phyloP scores from a whole-genome alignment of 139 green algal species.

The Raphidocelis subcapitata region DNA sequence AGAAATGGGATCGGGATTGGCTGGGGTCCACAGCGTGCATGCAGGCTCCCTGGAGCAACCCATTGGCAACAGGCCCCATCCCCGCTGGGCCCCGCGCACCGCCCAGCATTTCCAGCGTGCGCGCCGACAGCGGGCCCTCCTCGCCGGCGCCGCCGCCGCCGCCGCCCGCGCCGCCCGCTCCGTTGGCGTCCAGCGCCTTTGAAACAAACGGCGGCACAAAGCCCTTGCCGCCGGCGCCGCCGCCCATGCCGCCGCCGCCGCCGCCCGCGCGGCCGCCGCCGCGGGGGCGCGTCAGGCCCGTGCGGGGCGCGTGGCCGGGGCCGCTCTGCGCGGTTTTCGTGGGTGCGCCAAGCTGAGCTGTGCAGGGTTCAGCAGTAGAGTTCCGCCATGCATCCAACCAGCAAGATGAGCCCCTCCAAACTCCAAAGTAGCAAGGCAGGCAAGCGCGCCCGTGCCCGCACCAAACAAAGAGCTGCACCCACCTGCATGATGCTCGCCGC shows the following conservation, averaged over 20 bases:
- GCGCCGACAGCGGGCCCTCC: slow-evolving; percentile 50
- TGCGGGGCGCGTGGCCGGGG: neutral
- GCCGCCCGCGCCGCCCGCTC: slow-evolving; percentile 4
- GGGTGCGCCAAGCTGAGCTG: neutral
- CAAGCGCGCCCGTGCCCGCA: neutral
- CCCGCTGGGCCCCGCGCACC: slow-evolving; percentile 24
- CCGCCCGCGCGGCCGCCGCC: neutral
- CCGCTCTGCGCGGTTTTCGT: neutral
- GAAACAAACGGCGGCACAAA: slow-evolving; percentile 76
- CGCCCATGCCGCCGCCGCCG: neutral
- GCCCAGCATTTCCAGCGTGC: slow-evolving; percentile 64
- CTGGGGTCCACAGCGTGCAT: neutral
- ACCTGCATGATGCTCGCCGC: slow-evolving; percentile 20
- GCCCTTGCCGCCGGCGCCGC: slow-evolving; percentile 8
- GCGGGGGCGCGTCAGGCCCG: slow-evolving; percentile 3
- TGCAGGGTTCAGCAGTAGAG: neutral
- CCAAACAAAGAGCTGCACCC: neutral
- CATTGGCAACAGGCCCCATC: neutral
- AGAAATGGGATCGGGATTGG: neutral
- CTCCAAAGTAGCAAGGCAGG: neutral
- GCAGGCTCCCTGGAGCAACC: neutral
- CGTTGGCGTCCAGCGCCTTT: slow-evolving; percentile 35
- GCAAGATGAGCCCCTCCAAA: neutral
- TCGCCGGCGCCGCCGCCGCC: slow-evolving; percentile 26
- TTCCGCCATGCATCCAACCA: neutral